A percentile compares a stretch with the other conserved stretches of the same genome.
Conservation (phyloP, 352 stramenopile genomes). For the Phytophthora cajani region DNA sequence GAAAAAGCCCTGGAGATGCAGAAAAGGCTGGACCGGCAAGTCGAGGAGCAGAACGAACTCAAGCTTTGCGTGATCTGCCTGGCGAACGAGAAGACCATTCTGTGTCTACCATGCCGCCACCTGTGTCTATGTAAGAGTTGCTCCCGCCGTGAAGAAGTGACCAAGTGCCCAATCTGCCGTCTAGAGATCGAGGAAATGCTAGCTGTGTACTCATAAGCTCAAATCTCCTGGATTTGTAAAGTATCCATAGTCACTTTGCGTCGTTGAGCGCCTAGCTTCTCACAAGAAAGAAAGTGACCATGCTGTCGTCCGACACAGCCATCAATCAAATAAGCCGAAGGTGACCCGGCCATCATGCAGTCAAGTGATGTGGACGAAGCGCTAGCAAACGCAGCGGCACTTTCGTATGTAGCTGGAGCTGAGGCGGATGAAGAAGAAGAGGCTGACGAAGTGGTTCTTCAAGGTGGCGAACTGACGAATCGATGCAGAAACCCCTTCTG, state of each 20-base stretch:
- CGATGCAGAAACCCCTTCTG: constrained; percentile 61
- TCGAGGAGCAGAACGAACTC: constrained; percentile 82
- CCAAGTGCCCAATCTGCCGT: constrained; percentile 86
- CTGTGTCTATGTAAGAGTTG: constrained; percentile 83
- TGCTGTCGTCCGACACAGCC: background rate
- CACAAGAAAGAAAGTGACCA: constrained; percentile 24
- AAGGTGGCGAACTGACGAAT: background rate
- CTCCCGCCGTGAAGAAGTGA: constrained; percentile 71
- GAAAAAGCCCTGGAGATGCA: constrained; percentile 81
- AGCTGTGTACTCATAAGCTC: constrained; percentile 76
- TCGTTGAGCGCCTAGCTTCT: constrained; percentile 8
- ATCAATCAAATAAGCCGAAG: background rate
- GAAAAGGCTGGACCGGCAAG: constrained; percentile 75
- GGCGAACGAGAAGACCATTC: constrained; percentile 82
- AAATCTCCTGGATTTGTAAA: constrained; percentile 3
- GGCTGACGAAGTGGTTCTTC: background rate
- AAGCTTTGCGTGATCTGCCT: constrained; percentile 90
- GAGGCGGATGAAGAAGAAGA: constrained; percentile 2
- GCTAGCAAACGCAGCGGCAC: constrained; percentile 12
- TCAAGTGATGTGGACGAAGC: constrained; percentile 16
- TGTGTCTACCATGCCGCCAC: constrained; percentile 85
- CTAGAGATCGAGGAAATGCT: constrained; percentile 85
- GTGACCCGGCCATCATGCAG: constrained; percentile 1
- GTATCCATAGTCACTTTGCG: constrained; percentile 18
- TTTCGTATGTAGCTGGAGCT: constrained; percentile 1